These are phyloP conservation scores for Avena atlantica DNA, from an alignment of 176 grass and related monocot genomes.

Conservation along the genomic window DNA sequence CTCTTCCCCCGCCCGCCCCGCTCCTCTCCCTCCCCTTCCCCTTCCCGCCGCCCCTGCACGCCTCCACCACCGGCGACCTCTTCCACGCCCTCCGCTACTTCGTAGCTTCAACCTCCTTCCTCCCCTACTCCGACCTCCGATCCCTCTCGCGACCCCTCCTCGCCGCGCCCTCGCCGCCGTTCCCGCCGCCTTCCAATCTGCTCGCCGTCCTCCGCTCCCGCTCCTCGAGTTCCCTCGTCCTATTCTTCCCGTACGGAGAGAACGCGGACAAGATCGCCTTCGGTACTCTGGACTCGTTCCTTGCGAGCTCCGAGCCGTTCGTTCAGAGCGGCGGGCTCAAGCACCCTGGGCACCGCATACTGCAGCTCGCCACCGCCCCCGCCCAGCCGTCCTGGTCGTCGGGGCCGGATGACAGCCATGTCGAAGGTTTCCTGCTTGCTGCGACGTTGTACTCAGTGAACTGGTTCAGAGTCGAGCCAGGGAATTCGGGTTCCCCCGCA, in stretches of 20 bases:
- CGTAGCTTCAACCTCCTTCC: conserved; percentile 53
- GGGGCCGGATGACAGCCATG: not conserved
- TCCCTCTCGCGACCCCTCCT: conserved; percentile 32
- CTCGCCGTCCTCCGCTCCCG: conserved; percentile 39
- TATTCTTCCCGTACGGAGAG: conserved; percentile 66
- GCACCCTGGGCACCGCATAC: conserved; percentile 64
- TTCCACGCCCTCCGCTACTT: conserved; percentile 44
- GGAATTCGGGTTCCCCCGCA: conserved; percentile 2
- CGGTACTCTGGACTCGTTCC: not conserved
- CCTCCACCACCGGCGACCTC: conserved; percentile 5
- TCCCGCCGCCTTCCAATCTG: conserved; percentile 50
- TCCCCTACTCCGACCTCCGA: conserved; percentile 44
- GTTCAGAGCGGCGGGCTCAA: conserved; percentile 65
- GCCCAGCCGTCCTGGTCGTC: conserved; percentile 28
- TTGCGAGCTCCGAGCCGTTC: conserved; percentile 37
- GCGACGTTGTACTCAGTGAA: conserved; percentile 73
- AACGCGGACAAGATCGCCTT: conserved; percentile 64
- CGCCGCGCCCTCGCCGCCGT: conserved; percentile 28
- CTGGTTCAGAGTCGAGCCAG: conserved; percentile 74
- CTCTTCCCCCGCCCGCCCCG: not conserved
- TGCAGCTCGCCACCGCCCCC: conserved; percentile 48
- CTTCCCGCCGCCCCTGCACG: not conserved
- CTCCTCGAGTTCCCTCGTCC: conserved; percentile 23
- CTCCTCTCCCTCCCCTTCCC: conserved; percentile 37
- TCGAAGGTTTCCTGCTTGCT: conserved; percentile 73